Base-by-base conservation (phyloP, 768 basidiomycete genomes). In the Paxillus rubicundulus region DNA sequence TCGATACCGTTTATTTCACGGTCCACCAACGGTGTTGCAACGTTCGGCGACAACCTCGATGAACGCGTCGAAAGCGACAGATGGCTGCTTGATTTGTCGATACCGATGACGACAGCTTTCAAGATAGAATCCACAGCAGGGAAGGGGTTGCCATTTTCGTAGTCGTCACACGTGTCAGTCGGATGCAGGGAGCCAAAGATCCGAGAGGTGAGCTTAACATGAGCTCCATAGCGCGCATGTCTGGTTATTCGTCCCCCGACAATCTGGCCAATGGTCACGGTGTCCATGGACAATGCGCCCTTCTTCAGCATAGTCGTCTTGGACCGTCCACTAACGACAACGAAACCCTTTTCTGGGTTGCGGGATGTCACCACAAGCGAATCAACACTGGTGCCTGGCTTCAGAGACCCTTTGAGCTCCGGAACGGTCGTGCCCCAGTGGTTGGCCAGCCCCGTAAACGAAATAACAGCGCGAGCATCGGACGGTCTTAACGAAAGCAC, bases 311-410 rank as follows among this genome's bases (percentile, higher is more conserved):
- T 53, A 5, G 78, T 59, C 59, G 79, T 83, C 65, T 85, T 85
- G 1, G 86, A 85, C 56, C 80, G 80, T 60, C 80, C 86, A 45
- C 87, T 86, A 32, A 94, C 89, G 55, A 97, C 85, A 54, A 97
- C 87, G 56, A 98, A 79, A 9, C 85, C 83, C 61, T 90, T 92
- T 60, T 90, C 92, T 8, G 83, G 77, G 64, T 91, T 93, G 57
- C 90, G 88, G 9, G 90, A 87, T 20, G 94, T 88, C n/a, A 98
- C 89, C 7, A 90, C 82, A 17, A 99, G 76, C 45, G 89, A 87
- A 10, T 84, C 76, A 27, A 98, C 68, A 42, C 74, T 75, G 42
- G 90, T 87, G 10, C 90, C 91, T 8, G 75, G 72, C 58, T 86
- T 82, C 44, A 98, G 71, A 8, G 72, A 68, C 3, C 72, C 70